Conservation (phyloP, 768 basidiomycete species). For the Neoboletus magnificus region DNA sequence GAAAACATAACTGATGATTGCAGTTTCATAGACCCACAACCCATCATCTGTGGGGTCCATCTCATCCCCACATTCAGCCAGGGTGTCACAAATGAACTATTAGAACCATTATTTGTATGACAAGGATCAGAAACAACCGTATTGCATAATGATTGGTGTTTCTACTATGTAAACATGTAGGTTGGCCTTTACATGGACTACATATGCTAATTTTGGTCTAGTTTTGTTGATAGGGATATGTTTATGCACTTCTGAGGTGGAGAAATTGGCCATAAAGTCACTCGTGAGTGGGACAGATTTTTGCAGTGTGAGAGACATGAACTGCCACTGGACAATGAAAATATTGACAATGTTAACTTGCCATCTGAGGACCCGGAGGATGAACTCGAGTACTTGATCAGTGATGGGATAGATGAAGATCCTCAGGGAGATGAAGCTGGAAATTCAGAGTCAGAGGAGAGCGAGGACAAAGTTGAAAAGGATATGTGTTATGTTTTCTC, state of each 20-base stretch:
- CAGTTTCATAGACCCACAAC: conserved; percentile 44
- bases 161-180: conserved; percentile 22
- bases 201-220: background rate
- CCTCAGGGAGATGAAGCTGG: no score
- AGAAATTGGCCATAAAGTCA: no score
- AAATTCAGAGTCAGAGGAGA: no score
- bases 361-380: no score
- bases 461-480: no score
- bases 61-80: no score
- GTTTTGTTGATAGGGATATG: background rate
- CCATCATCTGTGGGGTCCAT: no score
- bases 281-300: conserved; percentile 10
- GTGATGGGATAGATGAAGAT: no score
- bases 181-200: background rate
- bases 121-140: background rate
- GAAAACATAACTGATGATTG: no score
- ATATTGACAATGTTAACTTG: background rate
- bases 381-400: no score
- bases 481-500: no score
- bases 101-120: background rate
- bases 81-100: background rate
- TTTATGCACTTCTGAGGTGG: no score
- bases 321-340: background rate
- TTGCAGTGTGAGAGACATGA: background rate
- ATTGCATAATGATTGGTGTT: conserved; percentile 20